Percentiles rank a stretch among this genome's conserved stretches.
Evolutionary conservation across 1,139 yeast species (phyloP).

Genomic region (Kodamaea sp.): DNA sequence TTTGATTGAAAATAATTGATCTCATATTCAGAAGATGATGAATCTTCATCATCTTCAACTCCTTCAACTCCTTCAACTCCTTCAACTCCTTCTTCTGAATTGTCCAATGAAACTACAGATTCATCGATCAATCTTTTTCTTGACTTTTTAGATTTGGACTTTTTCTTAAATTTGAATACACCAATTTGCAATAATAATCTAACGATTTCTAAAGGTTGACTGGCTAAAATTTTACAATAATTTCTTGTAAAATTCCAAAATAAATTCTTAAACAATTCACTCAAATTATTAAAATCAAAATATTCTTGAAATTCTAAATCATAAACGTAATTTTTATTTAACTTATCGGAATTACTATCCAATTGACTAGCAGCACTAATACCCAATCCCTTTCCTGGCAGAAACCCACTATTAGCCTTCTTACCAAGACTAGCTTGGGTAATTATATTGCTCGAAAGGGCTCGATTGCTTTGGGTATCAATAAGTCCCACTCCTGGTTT

Average conservation of each 20-base stretch:
- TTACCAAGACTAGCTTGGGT: conserved; percentile 8
- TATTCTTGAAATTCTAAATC: conserved; percentile 70
- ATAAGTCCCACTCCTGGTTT: conserved; percentile 60
- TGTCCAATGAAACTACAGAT: neutral
- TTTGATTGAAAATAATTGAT: conserved; percentile 50
- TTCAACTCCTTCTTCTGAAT: conserved; percentile 1
- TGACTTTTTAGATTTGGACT: conserved; percentile 6
- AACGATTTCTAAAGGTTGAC: conserved; percentile 89
- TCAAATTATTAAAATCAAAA: conserved; percentile 54
- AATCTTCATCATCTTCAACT: conserved; percentile 1
- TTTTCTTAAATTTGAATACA: conserved; percentile 34
- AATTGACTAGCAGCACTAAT: conserved; percentile 14
- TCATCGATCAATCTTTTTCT: conserved; percentile 7
- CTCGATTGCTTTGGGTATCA: conserved; percentile 35
- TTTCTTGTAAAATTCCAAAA: conserved; percentile 60
- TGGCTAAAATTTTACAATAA: conserved; percentile 61
- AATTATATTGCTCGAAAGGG: conserved; percentile 22
- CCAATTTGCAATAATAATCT: conserved; percentile 81
- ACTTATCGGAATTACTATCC: conserved; percentile 11
- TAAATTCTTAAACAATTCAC: conserved; percentile 52
- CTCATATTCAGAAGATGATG: conserved; percentile 25
- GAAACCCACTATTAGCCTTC: conserved; percentile 7
- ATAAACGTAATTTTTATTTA: conserved; percentile 47
- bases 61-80: neutral
- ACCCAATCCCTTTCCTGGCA: conserved; percentile 23